These are phyloP conservation scores for Centaurea solstitialis DNA, from an alignment of 129 eudicot genomes.

Conservation along the genomic window DNA sequence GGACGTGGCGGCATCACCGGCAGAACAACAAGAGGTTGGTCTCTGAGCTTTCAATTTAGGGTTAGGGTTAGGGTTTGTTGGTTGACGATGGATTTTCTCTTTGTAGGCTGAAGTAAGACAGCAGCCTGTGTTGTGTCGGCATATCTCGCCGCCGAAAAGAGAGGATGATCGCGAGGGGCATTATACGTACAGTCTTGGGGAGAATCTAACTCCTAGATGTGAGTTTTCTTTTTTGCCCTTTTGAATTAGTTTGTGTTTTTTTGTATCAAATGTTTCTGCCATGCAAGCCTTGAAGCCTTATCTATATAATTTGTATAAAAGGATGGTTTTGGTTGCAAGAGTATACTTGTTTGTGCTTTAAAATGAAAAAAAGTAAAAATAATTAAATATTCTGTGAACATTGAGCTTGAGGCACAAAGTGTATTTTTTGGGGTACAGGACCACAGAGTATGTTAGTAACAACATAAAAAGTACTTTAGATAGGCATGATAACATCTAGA, in stretches of 20 bases:
- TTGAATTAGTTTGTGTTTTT: background rate
- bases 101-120: conserved; percentile 32
- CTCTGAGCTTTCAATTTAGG: background rate
- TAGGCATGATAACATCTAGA: no score
- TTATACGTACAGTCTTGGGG: conserved; percentile 74
- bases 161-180: conserved; percentile 87
- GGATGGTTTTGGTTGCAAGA: background rate
- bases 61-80: conserved; percentile 22
- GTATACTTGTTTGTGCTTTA: background rate
- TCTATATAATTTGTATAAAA: background rate
- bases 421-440: background rate
- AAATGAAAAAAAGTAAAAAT: background rate
- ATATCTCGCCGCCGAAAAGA: conserved; percentile 72
- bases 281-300: background rate
- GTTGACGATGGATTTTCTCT: conserved; percentile 20
- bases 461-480: background rate
- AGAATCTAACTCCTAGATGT: conserved; percentile 90
- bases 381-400: background rate
- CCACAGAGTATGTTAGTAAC: background rate
- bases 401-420: background rate
- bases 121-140: conserved; percentile 35
- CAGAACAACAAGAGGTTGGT: conserved; percentile 45
- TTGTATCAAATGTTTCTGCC: background rate
- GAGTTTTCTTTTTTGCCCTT: conserved; percentile 22
- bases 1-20: conserved; percentile 62